These are phyloP conservation scores for Metschnikowia kunwiensis DNA, from an alignment of 805 yeast species.

Conservation along the genomic window DNA sequence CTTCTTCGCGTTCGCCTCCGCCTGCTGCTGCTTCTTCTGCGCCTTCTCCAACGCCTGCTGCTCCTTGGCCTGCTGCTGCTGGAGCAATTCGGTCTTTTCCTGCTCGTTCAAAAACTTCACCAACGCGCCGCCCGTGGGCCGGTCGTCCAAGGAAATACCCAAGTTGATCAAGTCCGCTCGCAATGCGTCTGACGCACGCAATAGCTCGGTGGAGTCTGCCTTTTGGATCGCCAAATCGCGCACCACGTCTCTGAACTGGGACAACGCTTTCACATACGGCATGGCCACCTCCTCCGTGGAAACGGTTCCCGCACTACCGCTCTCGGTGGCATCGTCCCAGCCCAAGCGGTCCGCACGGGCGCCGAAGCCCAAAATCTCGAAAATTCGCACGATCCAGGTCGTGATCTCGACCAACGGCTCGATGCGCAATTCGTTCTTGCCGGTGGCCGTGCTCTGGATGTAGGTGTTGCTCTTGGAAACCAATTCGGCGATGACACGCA, in stretches of 20 bases:
- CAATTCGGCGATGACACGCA: conserved; percentile 63
- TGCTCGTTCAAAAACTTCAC: conserved; percentile 71
- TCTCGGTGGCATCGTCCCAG: conserved; percentile 54
- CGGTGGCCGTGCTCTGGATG: conserved; percentile 47
- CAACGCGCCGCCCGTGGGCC: conserved; percentile 76
- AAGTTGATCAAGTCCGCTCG: conserved; percentile 69
- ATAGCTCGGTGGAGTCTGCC: conserved; percentile 48
- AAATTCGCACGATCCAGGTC: conserved; percentile 65
- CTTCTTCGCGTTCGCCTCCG: conserved; percentile 52
- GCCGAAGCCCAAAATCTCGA: conserved; percentile 73
- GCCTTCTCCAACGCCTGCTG: conserved; percentile 58
- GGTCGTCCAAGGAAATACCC: conserved; percentile 86
- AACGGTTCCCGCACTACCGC: conserved; percentile 17
- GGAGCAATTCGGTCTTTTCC: conserved; percentile 64
- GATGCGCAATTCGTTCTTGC: conserved; percentile 47
- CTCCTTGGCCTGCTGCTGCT: conserved; percentile 50
- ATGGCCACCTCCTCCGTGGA: conserved; percentile 62
- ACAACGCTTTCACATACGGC: conserved; percentile 77
- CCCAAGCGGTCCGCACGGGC: conserved; percentile 71
- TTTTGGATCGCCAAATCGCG: conserved; percentile 68
- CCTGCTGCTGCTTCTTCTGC: conserved; percentile 53
- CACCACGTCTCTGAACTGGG: conserved; percentile 78
- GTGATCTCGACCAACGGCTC: conserved; percentile 67
- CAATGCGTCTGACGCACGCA: conserved; percentile 69
- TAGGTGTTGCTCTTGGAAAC: conserved; percentile 73